Evolutionary conservation across 495 filamentous ascomycete species (phyloP), one percentile per base, ranked within the genome.

Genomic region (Baudoinia panamericana): DNA sequence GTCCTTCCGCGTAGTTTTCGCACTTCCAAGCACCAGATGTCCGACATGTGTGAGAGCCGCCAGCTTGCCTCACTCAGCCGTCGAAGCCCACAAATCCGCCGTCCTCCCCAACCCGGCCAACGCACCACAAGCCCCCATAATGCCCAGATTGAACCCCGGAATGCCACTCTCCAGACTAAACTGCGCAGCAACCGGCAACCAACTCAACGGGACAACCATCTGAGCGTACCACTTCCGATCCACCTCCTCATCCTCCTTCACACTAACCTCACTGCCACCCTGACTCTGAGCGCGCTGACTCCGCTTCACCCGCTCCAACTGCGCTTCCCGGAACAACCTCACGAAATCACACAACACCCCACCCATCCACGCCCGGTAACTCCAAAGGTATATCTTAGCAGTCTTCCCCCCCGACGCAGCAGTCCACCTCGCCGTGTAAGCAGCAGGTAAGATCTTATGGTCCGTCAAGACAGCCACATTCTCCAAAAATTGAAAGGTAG

Each of bases 211-310:
- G 36, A 61, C 56, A 18, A 61, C 43, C n/a, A 51, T 39, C 40
- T 61, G 56, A 12, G 21, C 46, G 56, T 56, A 61, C 57, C 57
- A 61, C 43, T 53, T 50, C 41, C 36, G 25, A 46, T 61, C 57
- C n/a, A 34, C 31, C 53, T 44, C 48, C 32, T 26, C 30, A 28
- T 55, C 46, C 32, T 50, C 43, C 36, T 49, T 36, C 19, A 46
- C 45, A 31, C 47, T 40, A 9, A 44, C 43, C 22, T 39, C 47
- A 18, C 34, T 43, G 13, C 46, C 36, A 16, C 36, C 45, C 22
- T 24, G 31, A 4, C 48, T 43, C n/a, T n/a, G n/a, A n/a, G n/a
- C n/a, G n/a, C n/a, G n/a, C 29, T 54, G 37, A 3, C 36, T 44
- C 35, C 40, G 28, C 55, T 44, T 52, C 13, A 20, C 26, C 31